Conservation (phyloP, 2,329 filamentous ascomycete species). For the Cytospora piceicola region DNA sequence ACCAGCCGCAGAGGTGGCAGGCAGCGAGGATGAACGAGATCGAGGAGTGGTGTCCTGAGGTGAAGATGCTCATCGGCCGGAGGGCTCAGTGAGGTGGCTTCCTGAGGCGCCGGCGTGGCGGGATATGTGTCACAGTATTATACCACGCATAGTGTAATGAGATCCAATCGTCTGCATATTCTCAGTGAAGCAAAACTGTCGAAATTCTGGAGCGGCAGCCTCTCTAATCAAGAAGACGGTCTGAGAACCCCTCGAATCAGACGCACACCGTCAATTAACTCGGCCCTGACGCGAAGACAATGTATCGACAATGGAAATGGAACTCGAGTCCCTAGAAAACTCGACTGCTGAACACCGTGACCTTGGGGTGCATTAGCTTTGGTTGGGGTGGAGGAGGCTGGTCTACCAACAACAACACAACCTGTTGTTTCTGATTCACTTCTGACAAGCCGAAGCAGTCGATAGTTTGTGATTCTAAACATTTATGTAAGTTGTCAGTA, state of each 20-base stretch:
- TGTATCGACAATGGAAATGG: no score
- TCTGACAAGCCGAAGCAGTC: neutral
- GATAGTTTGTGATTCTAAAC: neutral
- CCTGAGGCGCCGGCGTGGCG: neutral
- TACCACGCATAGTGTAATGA: neutral
- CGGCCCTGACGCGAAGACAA: no score
- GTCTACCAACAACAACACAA: no score
- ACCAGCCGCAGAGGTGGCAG: slow-evolving; percentile 33
- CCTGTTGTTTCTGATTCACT: neutral
- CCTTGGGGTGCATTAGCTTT: no score
- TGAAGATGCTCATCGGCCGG: slow-evolving; percentile 30
- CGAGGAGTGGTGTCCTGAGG: slow-evolving; percentile 31
- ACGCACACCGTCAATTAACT: no score
- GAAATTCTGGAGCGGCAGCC: neutral
- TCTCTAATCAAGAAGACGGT: neutral
- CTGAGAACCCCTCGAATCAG: no score
- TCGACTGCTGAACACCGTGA: no score
- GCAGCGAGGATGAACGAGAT: slow-evolving; percentile 20
- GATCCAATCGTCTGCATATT: neutral
- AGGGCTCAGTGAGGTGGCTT: slow-evolving; percentile 15
- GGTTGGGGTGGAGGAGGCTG: no score
- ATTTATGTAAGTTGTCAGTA: no score
- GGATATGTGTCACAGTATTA: neutral
- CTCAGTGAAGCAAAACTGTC: neutral
- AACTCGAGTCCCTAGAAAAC: no score